Conservation (phyloP, 2,329 filamentous ascomycete species). For the Botryosphaeria agaves region DNA sequence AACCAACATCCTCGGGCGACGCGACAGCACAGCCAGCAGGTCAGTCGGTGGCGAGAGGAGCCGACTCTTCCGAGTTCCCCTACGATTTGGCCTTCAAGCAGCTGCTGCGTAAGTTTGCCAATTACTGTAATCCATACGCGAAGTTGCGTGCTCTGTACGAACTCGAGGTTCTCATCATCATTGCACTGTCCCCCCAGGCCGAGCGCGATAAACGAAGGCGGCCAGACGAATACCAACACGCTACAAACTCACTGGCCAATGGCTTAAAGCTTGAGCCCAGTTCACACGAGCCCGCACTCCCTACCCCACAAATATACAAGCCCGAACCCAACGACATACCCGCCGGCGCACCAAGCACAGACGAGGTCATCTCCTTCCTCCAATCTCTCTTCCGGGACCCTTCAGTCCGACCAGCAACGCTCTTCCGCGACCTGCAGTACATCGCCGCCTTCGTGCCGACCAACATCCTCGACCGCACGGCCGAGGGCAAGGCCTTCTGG, state of each 20-base stretch:
- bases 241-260: too few species aligned
- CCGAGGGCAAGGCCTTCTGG: slow-evolving; percentile 65
- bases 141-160: slow-evolving; percentile 76
- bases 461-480: slow-evolving; percentile 38
- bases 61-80: slow-evolving; percentile 45
- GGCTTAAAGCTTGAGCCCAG: too few species aligned
- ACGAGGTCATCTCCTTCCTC: slow-evolving; percentile 24
- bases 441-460: slow-evolving; percentile 44
- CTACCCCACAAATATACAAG: slow-evolving; percentile 9
- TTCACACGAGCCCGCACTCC: slow-evolving; percentile 34
- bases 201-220: slow-evolving; percentile 42
- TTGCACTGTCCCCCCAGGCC: slow-evolving; percentile 40
- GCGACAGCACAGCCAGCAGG: slow-evolving; percentile 23
- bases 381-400: slow-evolving; percentile 26
- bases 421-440: slow-evolving; percentile 32
- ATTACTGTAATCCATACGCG: slow-evolving; percentile 70
- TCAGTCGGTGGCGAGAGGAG: slow-evolving; percentile 23
- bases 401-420: slow-evolving; percentile 25
- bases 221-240: too few species aligned
- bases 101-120: slow-evolving; percentile 70
- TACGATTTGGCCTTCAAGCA: slow-evolving; percentile 67
- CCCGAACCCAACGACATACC: slow-evolving; percentile 10
- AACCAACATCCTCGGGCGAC: slow-evolving; percentile 27
- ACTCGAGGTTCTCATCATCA: slow-evolving; percentile 64
- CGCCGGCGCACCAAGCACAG: slow-evolving; percentile 20